Base-by-base conservation (phyloP, 306 rosid genomes). In the Cucumis cinereus region DNA sequence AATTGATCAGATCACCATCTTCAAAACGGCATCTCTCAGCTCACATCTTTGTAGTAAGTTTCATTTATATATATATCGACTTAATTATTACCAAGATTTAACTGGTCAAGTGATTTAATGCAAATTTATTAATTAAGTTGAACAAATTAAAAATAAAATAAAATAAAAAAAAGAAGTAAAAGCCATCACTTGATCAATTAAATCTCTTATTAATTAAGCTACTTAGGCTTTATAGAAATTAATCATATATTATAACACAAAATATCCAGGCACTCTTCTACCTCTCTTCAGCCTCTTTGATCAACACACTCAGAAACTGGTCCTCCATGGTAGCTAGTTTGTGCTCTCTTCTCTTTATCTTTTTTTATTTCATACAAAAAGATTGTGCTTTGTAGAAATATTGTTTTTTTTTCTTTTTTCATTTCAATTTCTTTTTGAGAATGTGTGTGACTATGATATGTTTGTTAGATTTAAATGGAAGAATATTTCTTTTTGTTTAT, bases 141-240 rank as follows among this genome's bases (percentile, higher is more conserved):
- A 66, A 7, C 1, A 10, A 26, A 62, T 26, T 19, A 35, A 17
- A 17, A 35, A 9, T 19, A 35, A 17, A 17, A 35, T 4, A 38
- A 17, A 9, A 7, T 19, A 35, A 10, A 38, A 9, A 4, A 3
- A 0, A 35, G 36, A 17, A 19, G 7, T 6, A 23, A 16, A n/a
- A 20, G 7, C 4, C 76, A 26, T 71, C 76, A 71, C 76, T 71
- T 71, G 76, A 71, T 71, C 43, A 49, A 24, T 71, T 72, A 72
- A 72, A 72, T 72, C 61, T 50, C 33, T 52, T 72, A 15, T 26
- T 45, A 26, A 56, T 45, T 60, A 15, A 26, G 36, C n/a, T 69
- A 70, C 58, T 70, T 70, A 71, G 75, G 40, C 16, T 28, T 28
- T 70, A 72, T 72, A 72, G 43, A 72, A 23, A 52, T 26, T 72